These are phyloP conservation scores for Fistulinella prunicolor DNA, from an alignment of 768 basidiomycete species.

Conservation along the genomic window DNA sequence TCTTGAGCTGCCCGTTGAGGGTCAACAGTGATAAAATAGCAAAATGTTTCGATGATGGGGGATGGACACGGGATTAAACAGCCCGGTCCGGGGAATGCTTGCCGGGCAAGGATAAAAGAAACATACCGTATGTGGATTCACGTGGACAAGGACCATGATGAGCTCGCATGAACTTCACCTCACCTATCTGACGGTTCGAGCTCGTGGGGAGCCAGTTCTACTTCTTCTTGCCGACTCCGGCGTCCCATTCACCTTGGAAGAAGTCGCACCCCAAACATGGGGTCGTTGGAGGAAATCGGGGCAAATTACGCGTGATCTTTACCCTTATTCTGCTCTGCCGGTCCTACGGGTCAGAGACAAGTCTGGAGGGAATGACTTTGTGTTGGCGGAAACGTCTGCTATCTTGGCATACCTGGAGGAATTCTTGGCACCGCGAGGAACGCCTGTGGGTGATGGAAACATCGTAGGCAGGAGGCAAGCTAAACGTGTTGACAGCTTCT, in stretches of 20 bases:
- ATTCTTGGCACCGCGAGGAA: constrained; percentile 12
- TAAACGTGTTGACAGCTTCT: constrained; percentile 12
- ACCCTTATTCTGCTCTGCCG: constrained; percentile 25
- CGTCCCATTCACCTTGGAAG: constrained; percentile 18
- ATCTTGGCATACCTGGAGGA: constrained; percentile 25
- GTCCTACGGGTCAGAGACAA: constrained; percentile 22
- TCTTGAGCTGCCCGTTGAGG: too few relatives aligned
- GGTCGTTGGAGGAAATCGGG: constrained; percentile 11
- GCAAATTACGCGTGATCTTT: constrained; percentile 15
- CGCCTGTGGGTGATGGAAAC: constrained; percentile 10
- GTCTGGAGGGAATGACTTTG: constrained; percentile 10
- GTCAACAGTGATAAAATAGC: too few relatives aligned
- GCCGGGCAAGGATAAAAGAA: not conserved
- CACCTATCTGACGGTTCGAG: constrained; percentile 23
- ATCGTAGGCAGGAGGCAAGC: not conserved
- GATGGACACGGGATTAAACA: too few relatives aligned
- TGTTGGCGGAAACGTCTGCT: constrained; percentile 25
- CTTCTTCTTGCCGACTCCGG: constrained; percentile 27
- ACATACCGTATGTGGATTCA: not conserved
- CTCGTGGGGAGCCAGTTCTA: constrained; percentile 26
- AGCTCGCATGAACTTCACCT: constrained; percentile 17
- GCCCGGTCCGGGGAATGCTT: too few relatives aligned
- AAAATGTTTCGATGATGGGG: too few relatives aligned
- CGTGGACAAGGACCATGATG: constrained; percentile 8
- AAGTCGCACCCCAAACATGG: constrained; percentile 18